Evolutionary conservation across 805 yeast genomes (phyloP).

Genomic region (Wickerhamomyces strasburgensis): DNA sequence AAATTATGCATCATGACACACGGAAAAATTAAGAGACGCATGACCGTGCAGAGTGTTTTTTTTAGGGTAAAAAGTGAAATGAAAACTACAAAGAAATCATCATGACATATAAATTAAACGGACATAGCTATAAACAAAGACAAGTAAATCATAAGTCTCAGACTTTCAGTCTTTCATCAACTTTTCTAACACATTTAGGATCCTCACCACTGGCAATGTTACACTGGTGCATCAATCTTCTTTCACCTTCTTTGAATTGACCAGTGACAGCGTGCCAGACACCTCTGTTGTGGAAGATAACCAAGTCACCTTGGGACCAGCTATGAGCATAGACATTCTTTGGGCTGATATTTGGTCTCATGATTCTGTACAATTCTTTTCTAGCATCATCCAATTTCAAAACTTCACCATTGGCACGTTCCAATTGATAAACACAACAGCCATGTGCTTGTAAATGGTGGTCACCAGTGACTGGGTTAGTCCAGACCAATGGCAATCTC

Average conservation of each 20-base stretch:
- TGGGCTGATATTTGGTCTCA: slow-evolving; percentile 85
- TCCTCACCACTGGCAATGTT: slow-evolving; percentile 80
- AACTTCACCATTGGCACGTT: slow-evolving; percentile 49
- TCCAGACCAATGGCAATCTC: slow-evolving; percentile 84
- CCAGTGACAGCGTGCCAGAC: slow-evolving; percentile 93
- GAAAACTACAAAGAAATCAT: no score
- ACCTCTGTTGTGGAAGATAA: slow-evolving; percentile 82
- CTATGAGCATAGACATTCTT: slow-evolving; percentile 70
- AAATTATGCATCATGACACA: no score
- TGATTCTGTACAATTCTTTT: slow-evolving; percentile 59
- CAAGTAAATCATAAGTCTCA: no score
- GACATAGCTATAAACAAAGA: no score
- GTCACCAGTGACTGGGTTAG: slow-evolving; percentile 78
- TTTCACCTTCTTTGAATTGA: slow-evolving; percentile 72
- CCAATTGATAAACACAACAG: slow-evolving; percentile 69
- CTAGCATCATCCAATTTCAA: slow-evolving; percentile 72
- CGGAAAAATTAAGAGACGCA: no score
- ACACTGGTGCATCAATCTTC: slow-evolving; percentile 89
- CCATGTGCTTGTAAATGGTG: slow-evolving; percentile 87
- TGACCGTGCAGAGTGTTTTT: no score
- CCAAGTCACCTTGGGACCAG: slow-evolving; percentile 82
- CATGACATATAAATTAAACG: no score
- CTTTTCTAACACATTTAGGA: slow-evolving; percentile 38
- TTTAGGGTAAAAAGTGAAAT: no score
- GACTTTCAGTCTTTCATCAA: no score